Percentiles rank a stretch among this genome's conserved stretches.
These are phyloP conservation scores for Candida sithepensis DNA, from an alignment of 805 yeast genomes.

Conservation along the genomic window DNA sequence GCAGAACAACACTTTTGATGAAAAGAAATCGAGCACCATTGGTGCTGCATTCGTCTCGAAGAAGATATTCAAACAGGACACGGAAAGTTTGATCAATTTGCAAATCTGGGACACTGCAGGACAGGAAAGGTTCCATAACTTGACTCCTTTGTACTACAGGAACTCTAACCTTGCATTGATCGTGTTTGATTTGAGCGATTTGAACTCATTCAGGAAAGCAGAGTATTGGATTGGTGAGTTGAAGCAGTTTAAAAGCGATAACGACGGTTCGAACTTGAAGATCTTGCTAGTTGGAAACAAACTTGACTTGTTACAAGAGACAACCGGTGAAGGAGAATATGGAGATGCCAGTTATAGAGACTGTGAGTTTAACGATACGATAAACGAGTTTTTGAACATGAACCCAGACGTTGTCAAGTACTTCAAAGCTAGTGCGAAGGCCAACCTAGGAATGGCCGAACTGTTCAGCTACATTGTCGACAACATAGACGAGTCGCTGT, in stretches of 20 bases:
- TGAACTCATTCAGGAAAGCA: conserved; percentile 58
- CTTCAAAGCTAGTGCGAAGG: conserved; percentile 63
- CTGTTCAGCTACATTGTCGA: conserved; percentile 35
- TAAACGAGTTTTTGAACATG: conserved; percentile 22
- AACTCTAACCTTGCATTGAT: conserved; percentile 82
- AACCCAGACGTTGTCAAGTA: conserved; percentile 17
- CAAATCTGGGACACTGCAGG: conserved; percentile 98
- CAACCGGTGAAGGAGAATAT: neutral
- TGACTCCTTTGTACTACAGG: conserved; percentile 82
- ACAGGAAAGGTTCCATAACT: conserved; percentile 78
- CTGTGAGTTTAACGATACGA: conserved; percentile 20
- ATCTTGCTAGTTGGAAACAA: conserved; percentile 78
- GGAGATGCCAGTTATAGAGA: conserved; percentile 7
- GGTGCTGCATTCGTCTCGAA: conserved; percentile 99
- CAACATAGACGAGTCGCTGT: conserved; percentile 26
- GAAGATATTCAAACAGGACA: conserved; percentile 42
- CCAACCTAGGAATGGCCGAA: conserved; percentile 56
- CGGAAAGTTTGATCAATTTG: conserved; percentile 39
- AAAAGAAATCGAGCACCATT: conserved; percentile 82
- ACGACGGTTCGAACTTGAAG: conserved; percentile 22
- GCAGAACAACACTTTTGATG: conserved; percentile 67
- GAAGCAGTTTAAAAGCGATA: conserved; percentile 26
- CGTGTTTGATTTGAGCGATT: conserved; percentile 76
- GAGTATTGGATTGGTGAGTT: conserved; percentile 90
- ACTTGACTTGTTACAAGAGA: conserved; percentile 47